Conservation (phyloP, 768 basidiomycete genomes). For the Auriscalpium microsporum region DNA sequence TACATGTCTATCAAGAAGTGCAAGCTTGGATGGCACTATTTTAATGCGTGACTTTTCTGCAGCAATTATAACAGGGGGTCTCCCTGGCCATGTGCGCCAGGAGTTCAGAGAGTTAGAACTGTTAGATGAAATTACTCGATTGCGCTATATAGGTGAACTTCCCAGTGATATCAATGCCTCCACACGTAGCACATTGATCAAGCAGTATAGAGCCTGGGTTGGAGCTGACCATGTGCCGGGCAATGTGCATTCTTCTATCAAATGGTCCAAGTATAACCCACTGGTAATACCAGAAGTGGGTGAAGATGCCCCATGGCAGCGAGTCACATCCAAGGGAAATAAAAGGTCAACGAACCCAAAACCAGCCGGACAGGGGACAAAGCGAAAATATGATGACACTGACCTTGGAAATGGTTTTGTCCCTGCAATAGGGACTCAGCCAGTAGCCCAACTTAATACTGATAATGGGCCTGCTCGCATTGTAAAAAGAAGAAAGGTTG, state of each 20-base stretch:
- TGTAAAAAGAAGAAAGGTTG: neutral
- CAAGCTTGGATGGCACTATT: slow-evolving; percentile 8
- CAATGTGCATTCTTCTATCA: neutral
- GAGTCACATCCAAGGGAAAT: neutral
- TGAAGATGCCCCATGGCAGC: neutral
- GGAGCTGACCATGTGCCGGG: neutral
- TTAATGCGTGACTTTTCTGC: slow-evolving; percentile 12
- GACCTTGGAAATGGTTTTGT: neutral
- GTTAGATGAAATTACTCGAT: slow-evolving; percentile 7
- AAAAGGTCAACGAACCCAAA: neutral
- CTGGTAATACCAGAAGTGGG: neutral
- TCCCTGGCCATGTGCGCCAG: slow-evolving; percentile 7
- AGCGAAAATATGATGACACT: neutral
- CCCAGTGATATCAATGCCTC: neutral
- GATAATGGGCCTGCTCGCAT: neutral
- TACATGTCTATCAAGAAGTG: slow-evolving; percentile 17
- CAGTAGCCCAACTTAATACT: neutral
- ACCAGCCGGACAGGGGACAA: neutral
- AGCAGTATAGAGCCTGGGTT: neutral
- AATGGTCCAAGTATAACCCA: neutral
- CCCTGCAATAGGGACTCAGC: neutral
- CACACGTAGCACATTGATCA: neutral
- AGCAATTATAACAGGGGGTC: slow-evolving; percentile 3
- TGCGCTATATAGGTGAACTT: slow-evolving; percentile 1
- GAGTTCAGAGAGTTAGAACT: slow-evolving; percentile 15